These are phyloP conservation scores for Nidularia sp. DNA, from an alignment of 768 basidiomycete genomes.

Conservation along the genomic window DNA sequence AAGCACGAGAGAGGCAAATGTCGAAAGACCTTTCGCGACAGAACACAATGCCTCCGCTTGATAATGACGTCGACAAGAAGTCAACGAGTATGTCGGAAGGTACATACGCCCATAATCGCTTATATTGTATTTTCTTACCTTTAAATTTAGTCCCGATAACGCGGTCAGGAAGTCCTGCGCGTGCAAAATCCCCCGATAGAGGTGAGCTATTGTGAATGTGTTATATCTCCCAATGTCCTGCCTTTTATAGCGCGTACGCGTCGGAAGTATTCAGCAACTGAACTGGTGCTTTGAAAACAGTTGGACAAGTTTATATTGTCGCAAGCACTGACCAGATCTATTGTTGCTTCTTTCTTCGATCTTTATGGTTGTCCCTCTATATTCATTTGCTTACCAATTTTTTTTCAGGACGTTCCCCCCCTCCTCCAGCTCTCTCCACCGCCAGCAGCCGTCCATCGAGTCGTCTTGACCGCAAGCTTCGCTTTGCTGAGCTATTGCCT, in stretches of 20 bases:
- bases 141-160: constrained; percentile 10
- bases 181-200: background rate
- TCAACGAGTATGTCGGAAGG: constrained; percentile 11
- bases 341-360: no score
- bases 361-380: background rate
- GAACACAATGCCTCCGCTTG: background rate
- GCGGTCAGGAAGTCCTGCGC: background rate
- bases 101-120: background rate
- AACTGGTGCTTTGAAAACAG: no score
- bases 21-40: background rate
- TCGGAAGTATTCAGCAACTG: no score
- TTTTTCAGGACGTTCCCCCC: constrained; percentile 22
- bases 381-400: background rate
- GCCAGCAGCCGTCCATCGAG: constrained; percentile 55
- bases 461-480: constrained; percentile 54
- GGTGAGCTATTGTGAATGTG: background rate
- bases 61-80: background rate
- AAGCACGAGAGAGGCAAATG: constrained; percentile 29
- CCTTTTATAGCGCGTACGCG: no score
- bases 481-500: constrained; percentile 73
- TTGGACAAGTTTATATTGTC: no score
- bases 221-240: background rate
- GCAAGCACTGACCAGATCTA: no score
- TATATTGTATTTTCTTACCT: background rate
- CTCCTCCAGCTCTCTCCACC: constrained; percentile 42